phyloP scores from a whole-genome alignment of 2,329 filamentous ascomycete genomes.

The Fusarium poae region DNA sequence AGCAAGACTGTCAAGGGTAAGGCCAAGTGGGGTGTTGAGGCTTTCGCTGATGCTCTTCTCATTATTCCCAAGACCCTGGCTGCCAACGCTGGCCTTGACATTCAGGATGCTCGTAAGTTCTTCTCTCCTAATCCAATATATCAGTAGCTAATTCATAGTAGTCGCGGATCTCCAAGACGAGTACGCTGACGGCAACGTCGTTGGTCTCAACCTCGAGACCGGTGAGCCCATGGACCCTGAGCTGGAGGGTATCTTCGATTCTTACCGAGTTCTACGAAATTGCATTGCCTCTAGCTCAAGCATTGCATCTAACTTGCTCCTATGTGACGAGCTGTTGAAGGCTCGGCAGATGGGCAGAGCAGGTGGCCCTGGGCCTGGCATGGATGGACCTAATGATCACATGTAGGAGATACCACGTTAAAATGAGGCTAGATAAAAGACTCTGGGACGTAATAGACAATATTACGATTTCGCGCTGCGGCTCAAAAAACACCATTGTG shows the following conservation, averaged over 20 bases:
- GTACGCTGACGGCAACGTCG: slow-evolving; percentile 82
- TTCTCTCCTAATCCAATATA: not conserved
- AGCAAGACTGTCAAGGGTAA: slow-evolving; percentile 95
- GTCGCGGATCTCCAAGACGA: slow-evolving; percentile 91
- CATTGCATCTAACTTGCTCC: slow-evolving; percentile 92
- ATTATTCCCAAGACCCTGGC: slow-evolving; percentile 98
- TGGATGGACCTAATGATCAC: slow-evolving; percentile 71
- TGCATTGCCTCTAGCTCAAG: slow-evolving; percentile 93
- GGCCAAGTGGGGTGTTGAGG: slow-evolving; percentile 93
- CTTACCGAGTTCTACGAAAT: slow-evolving; percentile 94
- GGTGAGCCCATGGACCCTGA: slow-evolving; percentile 96
- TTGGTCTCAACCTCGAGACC: slow-evolving; percentile 86
- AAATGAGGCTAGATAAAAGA: slow-evolving; percentile 57
- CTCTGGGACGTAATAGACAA: slow-evolving; percentile 47
- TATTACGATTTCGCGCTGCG: slow-evolving; percentile 36
- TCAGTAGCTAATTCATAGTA: slow-evolving; percentile 54
- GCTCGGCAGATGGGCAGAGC: slow-evolving; percentile 90
- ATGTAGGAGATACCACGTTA: slow-evolving; percentile 58
- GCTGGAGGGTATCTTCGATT: slow-evolving; percentile 93
- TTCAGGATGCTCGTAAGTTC: slow-evolving; percentile 90
- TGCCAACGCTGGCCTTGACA: slow-evolving; percentile 94
- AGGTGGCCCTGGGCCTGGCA: slow-evolving; percentile 72
- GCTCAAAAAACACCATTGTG: slow-evolving; percentile 4
- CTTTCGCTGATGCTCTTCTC: slow-evolving; percentile 93
- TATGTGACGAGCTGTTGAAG: slow-evolving; percentile 98